Evolutionary conservation across 1,284 basidiomycete species (phyloP).

Genomic region (Serendipita sp.): DNA sequence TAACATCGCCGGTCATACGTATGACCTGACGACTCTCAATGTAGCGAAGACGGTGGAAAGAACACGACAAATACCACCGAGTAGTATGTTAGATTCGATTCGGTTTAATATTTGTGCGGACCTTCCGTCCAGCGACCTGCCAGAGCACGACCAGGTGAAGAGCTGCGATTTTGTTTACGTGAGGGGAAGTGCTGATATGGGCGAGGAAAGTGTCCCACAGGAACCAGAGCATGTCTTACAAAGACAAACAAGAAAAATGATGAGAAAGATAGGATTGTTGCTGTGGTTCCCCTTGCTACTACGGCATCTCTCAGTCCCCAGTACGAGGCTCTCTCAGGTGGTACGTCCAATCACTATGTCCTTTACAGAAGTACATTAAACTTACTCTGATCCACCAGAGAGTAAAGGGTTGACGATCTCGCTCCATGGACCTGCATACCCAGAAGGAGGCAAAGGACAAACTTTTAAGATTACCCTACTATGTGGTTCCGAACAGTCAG

Average conservation of each 20-base stretch:
- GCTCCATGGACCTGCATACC: constrained; percentile 50
- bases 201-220: constrained; percentile 42
- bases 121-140: constrained; percentile 32
- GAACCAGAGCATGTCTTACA: constrained; percentile 57
- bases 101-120: constrained; percentile 49
- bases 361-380: neutral
- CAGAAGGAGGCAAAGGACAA: constrained; percentile 33
- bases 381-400: constrained; percentile 13
- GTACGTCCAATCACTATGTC: constrained; percentile 19
- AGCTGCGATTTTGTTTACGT: neutral
- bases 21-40: constrained; percentile 41
- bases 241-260: constrained; percentile 45
- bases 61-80: constrained; percentile 33
- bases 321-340: constrained; percentile 31
- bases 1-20: constrained; percentile 31
- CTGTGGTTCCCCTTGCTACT: constrained; percentile 52
- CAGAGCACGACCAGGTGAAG: constrained; percentile 53
- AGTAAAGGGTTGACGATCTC: constrained; percentile 43
- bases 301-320: constrained; percentile 29
- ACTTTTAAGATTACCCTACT: constrained; percentile 44
- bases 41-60: constrained; percentile 33
- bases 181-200: neutral
- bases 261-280: constrained; percentile 39
- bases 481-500: constrained; percentile 33
- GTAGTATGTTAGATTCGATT: constrained; percentile 31